A percentile compares a stretch with the other conserved stretches of the same genome.
These are phyloP conservation scores for Hibiscus trionum DNA, from an alignment of 345 rosid genomes.

Conservation along the genomic window DNA sequence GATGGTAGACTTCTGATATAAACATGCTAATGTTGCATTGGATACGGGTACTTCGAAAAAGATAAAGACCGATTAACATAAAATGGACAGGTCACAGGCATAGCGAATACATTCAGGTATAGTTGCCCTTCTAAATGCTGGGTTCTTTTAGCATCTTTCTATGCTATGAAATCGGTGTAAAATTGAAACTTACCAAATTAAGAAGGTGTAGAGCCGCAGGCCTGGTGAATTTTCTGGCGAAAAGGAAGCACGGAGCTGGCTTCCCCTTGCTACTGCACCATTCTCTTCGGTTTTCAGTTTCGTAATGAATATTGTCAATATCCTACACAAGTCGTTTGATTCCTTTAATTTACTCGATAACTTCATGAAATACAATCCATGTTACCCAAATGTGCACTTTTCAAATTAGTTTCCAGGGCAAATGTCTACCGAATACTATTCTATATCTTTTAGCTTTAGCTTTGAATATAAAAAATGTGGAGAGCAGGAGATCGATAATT, in stretches of 20 bases:
- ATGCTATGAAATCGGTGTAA: neutral
- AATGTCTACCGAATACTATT: neutral
- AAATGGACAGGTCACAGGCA: neutral
- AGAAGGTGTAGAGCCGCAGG: conserved; percentile 85
- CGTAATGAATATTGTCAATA: conserved; percentile 73
- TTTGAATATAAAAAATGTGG: neutral
- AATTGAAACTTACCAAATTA: conserved; percentile 36
- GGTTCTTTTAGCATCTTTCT: neutral
- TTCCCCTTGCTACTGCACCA: conserved; percentile 91
- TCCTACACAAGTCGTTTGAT: conserved; percentile 35
- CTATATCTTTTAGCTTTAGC: neutral
- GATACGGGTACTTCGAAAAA: neutral
- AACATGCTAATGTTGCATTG: neutral
- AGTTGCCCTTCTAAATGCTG: neutral
- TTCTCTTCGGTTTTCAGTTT: conserved; percentile 79
- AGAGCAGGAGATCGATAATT: neutral
- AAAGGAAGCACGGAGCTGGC: conserved; percentile 78
- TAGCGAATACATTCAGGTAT: neutral
- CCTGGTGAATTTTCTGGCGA: conserved; percentile 90
- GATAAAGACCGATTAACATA: neutral
- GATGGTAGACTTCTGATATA: too few relatives aligned
- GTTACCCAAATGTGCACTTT: neutral
- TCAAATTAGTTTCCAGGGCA: neutral
- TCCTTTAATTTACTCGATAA: neutral
- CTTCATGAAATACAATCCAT: neutral